Conservation (phyloP, 1,284 basidiomycete genomes). For the Caloboletus inedulis region DNA sequence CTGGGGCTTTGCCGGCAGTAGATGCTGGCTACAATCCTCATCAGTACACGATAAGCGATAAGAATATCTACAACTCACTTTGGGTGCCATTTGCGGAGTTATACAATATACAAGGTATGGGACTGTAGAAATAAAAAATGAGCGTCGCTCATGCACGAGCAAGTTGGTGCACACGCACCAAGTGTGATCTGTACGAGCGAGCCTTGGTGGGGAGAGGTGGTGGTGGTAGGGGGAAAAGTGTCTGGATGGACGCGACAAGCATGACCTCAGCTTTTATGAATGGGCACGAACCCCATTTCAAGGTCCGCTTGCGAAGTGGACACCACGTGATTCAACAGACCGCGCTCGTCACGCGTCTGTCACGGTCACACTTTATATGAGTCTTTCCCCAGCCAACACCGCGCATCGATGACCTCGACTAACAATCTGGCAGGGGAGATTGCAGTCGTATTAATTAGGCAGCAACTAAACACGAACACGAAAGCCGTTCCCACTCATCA, state of each 20-base stretch:
- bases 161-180: slow-evolving; percentile 22
- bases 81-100: slow-evolving; percentile 32
- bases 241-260: slow-evolving; percentile 25
- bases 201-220: slow-evolving; percentile 20
- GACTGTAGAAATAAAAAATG: slow-evolving; percentile 21
- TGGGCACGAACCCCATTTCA: slow-evolving; percentile 32
- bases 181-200: slow-evolving; percentile 17
- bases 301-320: slow-evolving; percentile 28
- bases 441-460: no score
- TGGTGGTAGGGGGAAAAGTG: slow-evolving; percentile 33
- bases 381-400: no score
- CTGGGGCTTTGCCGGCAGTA: slow-evolving; percentile 77
- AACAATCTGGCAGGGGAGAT: background rate
- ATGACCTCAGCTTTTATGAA: slow-evolving; percentile 35
- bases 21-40: slow-evolving; percentile 58
- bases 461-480: slow-evolving; percentile 1
- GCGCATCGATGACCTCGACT: background rate
- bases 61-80: slow-evolving; percentile 20
- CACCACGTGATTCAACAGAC: slow-evolving; percentile 36
- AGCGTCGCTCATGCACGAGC: slow-evolving; percentile 10
- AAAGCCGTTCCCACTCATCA: background rate
- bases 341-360: slow-evolving; percentile 34
- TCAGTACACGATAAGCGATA: slow-evolving; percentile 19
- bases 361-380: slow-evolving; percentile 24
- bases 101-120: slow-evolving; percentile 34